phyloP scores from a whole-genome alignment of 768 basidiomycete genomes.

The Coprinopsis strossmayeri region DNA sequence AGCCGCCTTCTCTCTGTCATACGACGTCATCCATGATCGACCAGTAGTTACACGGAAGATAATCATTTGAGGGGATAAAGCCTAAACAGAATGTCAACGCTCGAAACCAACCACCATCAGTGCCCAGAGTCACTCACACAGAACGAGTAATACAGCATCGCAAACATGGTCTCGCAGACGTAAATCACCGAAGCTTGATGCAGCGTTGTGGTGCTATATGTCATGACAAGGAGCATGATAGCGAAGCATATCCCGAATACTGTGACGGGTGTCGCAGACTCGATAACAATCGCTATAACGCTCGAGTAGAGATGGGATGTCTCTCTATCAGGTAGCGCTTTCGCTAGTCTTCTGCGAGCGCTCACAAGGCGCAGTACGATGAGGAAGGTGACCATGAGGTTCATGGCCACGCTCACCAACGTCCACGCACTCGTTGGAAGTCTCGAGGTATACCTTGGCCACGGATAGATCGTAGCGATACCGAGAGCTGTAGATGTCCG shows the following conservation, averaged over 20 bases:
- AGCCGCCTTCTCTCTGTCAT: too few relatives aligned
- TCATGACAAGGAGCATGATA: not conserved
- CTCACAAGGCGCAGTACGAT: constrained; percentile 3
- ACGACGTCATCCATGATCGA: too few relatives aligned
- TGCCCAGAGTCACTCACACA: too few relatives aligned
- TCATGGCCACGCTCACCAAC: not conserved
- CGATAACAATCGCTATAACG: constrained; percentile 1
- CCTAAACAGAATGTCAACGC: too few relatives aligned
- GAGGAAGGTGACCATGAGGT: constrained; percentile 4
- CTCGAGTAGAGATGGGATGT: not conserved
- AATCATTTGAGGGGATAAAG: too few relatives aligned
- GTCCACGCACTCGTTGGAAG: constrained; percentile 3
- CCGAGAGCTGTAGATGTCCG: not conserved
- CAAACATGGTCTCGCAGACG: not conserved
- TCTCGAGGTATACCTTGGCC: not conserved
- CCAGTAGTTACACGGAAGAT: too few relatives aligned
- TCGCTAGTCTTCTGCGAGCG: not conserved
- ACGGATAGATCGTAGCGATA: not conserved
- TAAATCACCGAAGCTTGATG: not conserved
- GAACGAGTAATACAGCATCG: constrained; percentile 3
- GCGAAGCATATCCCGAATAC: not conserved
- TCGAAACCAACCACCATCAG: too few relatives aligned
- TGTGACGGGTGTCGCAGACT: constrained; percentile 3
- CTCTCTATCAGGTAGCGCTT: not conserved
- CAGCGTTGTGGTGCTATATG: not conserved